Evolutionary conservation across 1,139 yeast species (phyloP), one percentile per base, ranked within the genome.

Genomic region (Hyphopichia khmerensis): DNA sequence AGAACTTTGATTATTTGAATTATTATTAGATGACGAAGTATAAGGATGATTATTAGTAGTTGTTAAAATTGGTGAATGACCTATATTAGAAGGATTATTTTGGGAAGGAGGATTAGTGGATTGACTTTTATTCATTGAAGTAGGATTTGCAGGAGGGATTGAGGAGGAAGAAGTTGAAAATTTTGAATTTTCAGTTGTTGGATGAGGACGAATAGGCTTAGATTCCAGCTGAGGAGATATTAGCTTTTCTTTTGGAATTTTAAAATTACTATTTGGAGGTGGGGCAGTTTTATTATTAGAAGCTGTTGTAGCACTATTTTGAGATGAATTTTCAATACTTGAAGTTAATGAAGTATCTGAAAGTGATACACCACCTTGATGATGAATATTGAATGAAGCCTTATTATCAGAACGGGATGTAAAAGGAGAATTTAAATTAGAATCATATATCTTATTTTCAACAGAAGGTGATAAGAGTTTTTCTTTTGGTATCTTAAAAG

Each of bases 231-330:
- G 26, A 13, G 39, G 39, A 8, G 42, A 37, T 19, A 40, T 36
- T 15, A 40, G 33, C 16, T 36, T 36, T 26, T 43, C 35, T 14
- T 40, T 41, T 26, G 46, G 45, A 8, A 43, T 30, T 29, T 42
- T 41, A 33, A 43, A 43, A 2, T 36, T 36, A 18, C 31, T 37
- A 14, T 27, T 35, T 6, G 36, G n/a, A 9, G 38, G 43, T 7
- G 40, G 23, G 14, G 43, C 14, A 6, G 33, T 8, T 24, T 26
- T 26, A 17, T 39, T 35, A 30, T 11, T 30, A 13, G 29, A 11
- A 11, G n/a, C n/a, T 7, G 33, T 30, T 3, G 19, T 11, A 32
- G 21, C 3, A 32, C 34, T 16, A 14, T 30, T 30, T 16, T 10
- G 11, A 4, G 18, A 14, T 14, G 15, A 14, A 14, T 30, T 14